These are phyloP conservation scores for Aureobasidium sp. DNA, from an alignment of 2,329 filamentous ascomycete species.

Conservation along the genomic window DNA sequence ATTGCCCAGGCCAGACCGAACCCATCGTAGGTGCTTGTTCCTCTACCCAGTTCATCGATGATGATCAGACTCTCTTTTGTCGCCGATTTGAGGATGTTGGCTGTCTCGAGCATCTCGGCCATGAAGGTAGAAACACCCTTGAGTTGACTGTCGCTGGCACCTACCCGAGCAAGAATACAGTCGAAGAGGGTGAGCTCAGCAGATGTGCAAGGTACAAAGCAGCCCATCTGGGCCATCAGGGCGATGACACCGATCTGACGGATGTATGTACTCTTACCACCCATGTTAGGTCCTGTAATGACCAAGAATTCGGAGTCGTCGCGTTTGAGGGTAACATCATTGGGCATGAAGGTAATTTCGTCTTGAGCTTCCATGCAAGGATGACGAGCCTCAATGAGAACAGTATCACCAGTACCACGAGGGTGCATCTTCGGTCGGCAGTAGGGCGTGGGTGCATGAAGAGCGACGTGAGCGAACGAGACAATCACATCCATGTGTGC, in stretches of 20 bases:
- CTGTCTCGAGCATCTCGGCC: conserved; percentile 98
- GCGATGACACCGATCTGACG: conserved; percentile 95
- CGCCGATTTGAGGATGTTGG: conserved; percentile 95
- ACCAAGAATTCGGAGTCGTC: conserved; percentile 82
- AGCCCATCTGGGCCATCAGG: conserved; percentile 92
- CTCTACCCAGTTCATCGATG: conserved; percentile 93
- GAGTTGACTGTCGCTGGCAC: conserved; percentile 90
- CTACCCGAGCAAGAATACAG: conserved; percentile 90
- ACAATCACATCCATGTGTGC: conserved; percentile 94
- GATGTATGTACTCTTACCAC: conserved; percentile 97
- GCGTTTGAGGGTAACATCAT: conserved; percentile 76
- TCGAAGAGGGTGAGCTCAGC: conserved; percentile 95
- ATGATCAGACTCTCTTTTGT: conserved; percentile 95
- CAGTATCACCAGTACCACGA: conserved; percentile 77
- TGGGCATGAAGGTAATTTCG: conserved; percentile 96
- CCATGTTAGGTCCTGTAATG: conserved; percentile 98
- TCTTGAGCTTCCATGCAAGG: conserved; percentile 99
- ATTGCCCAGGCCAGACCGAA: conserved; percentile 99
- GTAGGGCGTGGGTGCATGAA: conserved; percentile 87
- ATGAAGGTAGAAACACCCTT: conserved; percentile 99
- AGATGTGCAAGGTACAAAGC: conserved; percentile 85
- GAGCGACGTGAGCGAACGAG: conserved; percentile 82
- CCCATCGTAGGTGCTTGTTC: conserved; percentile 95
- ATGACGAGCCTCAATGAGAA: conserved; percentile 87
- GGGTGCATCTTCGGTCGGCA: conserved; percentile 83